Conservation (phyloP, 1,139 yeast genomes). For the Wickerhamomyces sp. region DNA sequence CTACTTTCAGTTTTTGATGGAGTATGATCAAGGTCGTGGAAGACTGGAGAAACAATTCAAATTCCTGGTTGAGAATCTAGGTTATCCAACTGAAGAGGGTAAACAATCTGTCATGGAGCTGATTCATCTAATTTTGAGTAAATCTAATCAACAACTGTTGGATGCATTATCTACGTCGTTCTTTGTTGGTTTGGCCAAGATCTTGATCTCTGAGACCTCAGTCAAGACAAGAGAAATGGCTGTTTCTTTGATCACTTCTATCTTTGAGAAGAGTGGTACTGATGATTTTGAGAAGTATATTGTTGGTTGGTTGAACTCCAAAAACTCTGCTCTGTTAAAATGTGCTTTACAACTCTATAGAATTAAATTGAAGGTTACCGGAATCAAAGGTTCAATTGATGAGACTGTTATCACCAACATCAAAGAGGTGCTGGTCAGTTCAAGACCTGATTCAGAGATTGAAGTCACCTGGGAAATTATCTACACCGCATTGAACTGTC, state of each 20-base stretch:
- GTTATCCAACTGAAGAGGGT: conserved; percentile 84
- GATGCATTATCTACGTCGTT: conserved; percentile 65
- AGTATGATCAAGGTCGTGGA: conserved; percentile 90
- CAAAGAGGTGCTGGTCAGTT: conserved; percentile 34
- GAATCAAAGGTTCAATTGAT: conserved; percentile 34
- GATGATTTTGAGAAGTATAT: conserved; percentile 55
- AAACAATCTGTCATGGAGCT: conserved; percentile 90
- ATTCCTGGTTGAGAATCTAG: conserved; percentile 75
- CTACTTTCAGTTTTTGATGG: conserved; percentile 84
- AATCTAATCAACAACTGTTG: conserved; percentile 60
- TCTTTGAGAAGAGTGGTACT: conserved; percentile 48
- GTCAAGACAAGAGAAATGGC: conserved; percentile 89
- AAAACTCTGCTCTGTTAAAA: conserved; percentile 53
- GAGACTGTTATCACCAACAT: conserved; percentile 40
- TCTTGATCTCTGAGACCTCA: conserved; percentile 72
- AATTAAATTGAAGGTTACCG: conserved; percentile 50
- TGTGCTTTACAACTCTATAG: conserved; percentile 78
- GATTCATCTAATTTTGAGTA: conserved; percentile 62
- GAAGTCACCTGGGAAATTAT: conserved; percentile 69
- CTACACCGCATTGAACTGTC: conserved; percentile 58
- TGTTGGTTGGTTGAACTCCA: conserved; percentile 59
- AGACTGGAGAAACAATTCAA: conserved; percentile 79
- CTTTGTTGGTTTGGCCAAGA: conserved; percentile 77
- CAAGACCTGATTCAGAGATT: conserved; percentile 31
- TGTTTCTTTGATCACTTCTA: conserved; percentile 48